Percentiles rank a stretch among this genome's conserved stretches.
phyloP scores from a whole-genome alignment of 495 filamentous ascomycete species.

The Schizothecium vesticola region DNA sequence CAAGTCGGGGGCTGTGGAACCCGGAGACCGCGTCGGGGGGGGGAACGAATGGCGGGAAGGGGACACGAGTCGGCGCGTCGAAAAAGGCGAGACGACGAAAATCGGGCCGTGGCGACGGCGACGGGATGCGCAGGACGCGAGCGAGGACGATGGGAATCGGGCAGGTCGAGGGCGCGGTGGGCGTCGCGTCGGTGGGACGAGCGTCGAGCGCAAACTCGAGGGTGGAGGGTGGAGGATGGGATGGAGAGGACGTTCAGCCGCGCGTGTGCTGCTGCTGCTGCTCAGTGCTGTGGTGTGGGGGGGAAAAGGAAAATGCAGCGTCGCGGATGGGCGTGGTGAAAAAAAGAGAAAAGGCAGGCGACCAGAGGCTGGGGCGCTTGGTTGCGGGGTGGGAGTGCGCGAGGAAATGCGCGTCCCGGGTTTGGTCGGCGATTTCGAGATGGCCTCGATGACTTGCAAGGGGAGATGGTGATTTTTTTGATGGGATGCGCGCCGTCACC shows the following conservation, averaged over 20 bases:
- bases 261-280: not conserved
- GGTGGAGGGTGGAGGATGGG: constrained; percentile 14
- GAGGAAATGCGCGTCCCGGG: constrained; percentile 38
- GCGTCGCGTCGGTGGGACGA: constrained; percentile 27
- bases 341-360: constrained; percentile 26
- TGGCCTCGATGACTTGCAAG: constrained; percentile 47
- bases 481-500: constrained; percentile 40
- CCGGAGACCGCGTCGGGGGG: constrained; percentile 12
- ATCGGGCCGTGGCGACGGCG: constrained; percentile 6
- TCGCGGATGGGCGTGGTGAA: constrained; percentile 26
- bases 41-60: constrained; percentile 5
- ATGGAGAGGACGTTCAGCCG: constrained; percentile 18
- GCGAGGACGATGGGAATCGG: constrained; percentile 14
- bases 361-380: constrained; percentile 20
- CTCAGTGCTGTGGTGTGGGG: constrained; percentile 14
- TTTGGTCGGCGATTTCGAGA: constrained; percentile 40
- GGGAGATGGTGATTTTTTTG: constrained; percentile 51
- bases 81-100: constrained; percentile 10
- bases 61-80: constrained; percentile 22
- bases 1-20: constrained; percentile 17
- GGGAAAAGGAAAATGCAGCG: constrained; percentile 17
- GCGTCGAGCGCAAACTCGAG: constrained; percentile 18
- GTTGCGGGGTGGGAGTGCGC: constrained; percentile 27
- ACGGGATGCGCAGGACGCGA: not conserved
- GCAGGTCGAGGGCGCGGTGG: constrained; percentile 14